Percentiles rank a stretch among this genome's conserved stretches.
Conservation (phyloP, 352 stramenopile genomes). For the Saprolegnia diclina region DNA sequence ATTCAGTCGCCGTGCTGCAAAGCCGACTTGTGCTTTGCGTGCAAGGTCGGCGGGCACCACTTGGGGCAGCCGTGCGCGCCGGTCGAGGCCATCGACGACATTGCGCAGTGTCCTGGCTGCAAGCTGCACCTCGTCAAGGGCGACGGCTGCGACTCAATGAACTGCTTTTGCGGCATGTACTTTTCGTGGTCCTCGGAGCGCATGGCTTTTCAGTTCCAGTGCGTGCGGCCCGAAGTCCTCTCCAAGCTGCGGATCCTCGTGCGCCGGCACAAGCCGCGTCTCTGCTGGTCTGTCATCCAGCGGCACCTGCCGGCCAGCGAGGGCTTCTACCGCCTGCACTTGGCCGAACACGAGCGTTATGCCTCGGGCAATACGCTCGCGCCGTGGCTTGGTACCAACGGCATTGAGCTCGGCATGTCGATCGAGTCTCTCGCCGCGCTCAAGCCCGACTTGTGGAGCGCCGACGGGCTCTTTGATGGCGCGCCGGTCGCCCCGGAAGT, state of each 20-base stretch:
- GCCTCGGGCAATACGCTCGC: neutral
- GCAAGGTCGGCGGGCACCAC: slow-evolving; percentile 25
- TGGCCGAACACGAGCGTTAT: neutral
- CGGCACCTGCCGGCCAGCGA: neutral
- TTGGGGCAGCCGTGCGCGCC: slow-evolving; percentile 14
- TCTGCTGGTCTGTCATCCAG: neutral
- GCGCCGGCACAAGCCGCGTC: neutral
- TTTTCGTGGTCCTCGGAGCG: slow-evolving; percentile 21
- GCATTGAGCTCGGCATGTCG: neutral
- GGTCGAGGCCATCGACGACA: neutral
- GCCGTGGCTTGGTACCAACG: neutral
- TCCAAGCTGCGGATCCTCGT: neutral
- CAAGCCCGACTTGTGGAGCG: neutral
- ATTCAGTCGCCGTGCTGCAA: slow-evolving; percentile 24
- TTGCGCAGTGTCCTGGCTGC: slow-evolving; percentile 26
- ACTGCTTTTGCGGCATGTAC: slow-evolving; percentile 26
- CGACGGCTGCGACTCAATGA: slow-evolving; percentile 29
- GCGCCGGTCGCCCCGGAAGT: neutral
- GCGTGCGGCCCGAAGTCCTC: neutral
- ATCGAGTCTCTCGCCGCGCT: neutral
- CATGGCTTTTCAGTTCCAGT: slow-evolving; percentile 6
- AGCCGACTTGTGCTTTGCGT: slow-evolving; percentile 17
- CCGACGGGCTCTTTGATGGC: neutral
- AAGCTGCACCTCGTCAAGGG: slow-evolving; percentile 28
- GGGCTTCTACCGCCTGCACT: neutral